Evolutionary conservation across 495 filamentous ascomycete species (phyloP), one percentile per base, ranked within the genome.

Genomic region (Podospora pseudopauciseta): DNA sequence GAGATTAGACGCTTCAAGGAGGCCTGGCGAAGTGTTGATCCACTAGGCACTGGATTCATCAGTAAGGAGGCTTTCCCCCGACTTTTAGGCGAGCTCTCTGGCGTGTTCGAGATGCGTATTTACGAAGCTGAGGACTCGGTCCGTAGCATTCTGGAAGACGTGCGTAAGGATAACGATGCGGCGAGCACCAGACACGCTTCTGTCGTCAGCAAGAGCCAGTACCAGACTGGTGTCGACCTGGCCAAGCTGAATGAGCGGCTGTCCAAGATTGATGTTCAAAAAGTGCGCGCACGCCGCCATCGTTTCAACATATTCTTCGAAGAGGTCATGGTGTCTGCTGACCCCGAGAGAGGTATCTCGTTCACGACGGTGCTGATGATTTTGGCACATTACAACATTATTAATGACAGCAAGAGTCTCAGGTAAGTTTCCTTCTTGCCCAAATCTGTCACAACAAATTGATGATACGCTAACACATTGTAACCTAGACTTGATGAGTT

Each of bases 1-100:
- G 95, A 99, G 75, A 91, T 97, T 65, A 88, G 95, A 44, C 90
- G 93, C 16, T 99, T 98, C 85, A 99, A 99, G 81, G 92, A 97
- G 76, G 95, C 95, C 0, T 99, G 95, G 95, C 92, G 95, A 55
- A 94, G 90, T 57, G 92, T 92, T 64, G 95, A 99, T 78, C 93
- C 94, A 4, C 86, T 90, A 27, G 95, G 96, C 4, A 91, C 91
- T 0, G 95, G 96, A 5, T 98, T 88, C 74, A 97, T 99, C 72
- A 86, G 87, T 53, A 98, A 95, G 75, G 93, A 98, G 66, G 86
- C 88, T 55, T 99, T 99, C 73, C 95, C 95, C 26, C 85, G 93
- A 57, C 80, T 99, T 26, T 83, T 99, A 3, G 92, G 93, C 53
- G 92, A 97, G 81, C 87, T 99, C 16, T 96, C 93, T 7, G 95